Percentiles rank a stretch among this genome's conserved stretches.
Conservation (phyloP, 2,329 filamentous ascomycete species). For the Cercospora nicotianae region DNA sequence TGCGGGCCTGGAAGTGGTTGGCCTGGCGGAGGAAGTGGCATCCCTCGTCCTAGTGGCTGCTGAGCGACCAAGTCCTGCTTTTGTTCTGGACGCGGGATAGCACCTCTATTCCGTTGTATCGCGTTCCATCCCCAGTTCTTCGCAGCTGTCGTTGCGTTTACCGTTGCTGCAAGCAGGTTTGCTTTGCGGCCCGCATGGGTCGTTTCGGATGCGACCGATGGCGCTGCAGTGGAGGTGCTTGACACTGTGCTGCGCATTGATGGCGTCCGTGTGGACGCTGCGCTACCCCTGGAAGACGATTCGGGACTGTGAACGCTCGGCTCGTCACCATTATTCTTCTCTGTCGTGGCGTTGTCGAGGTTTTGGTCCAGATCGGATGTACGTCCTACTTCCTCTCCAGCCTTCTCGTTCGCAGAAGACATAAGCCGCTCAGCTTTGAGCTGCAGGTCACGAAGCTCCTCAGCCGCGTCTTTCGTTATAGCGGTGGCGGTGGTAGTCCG, state of each 20-base stretch:
- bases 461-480: slow-evolving; percentile 33
- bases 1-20: slow-evolving; percentile 64
- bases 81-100: slow-evolving; percentile 23
- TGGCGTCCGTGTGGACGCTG: slow-evolving; percentile 3
- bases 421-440: slow-evolving; percentile 23
- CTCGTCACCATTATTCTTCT: not conserved
- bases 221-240: slow-evolving; percentile 14
- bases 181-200: slow-evolving; percentile 26
- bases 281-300: not conserved
- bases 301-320: not conserved
- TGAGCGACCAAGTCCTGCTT: slow-evolving; percentile 10
- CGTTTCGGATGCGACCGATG: slow-evolving; percentile 15
- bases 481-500: slow-evolving; percentile 12
- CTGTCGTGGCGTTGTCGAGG: not conserved
- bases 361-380: not conserved
- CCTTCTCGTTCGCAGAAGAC: not conserved
- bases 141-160: slow-evolving; percentile 37
- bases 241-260: slow-evolving; percentile 25
- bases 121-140: slow-evolving; percentile 37
- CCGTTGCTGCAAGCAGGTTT: slow-evolving; percentile 36
- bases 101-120: slow-evolving; percentile 27
- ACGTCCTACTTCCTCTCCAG: not conserved
- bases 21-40: slow-evolving; percentile 78
- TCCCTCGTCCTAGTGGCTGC: slow-evolving; percentile 77
- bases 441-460: slow-evolving; percentile 34